Base-by-base conservation (phyloP, 139 green algal species). In the Chlorella sorokiniana region DNA sequence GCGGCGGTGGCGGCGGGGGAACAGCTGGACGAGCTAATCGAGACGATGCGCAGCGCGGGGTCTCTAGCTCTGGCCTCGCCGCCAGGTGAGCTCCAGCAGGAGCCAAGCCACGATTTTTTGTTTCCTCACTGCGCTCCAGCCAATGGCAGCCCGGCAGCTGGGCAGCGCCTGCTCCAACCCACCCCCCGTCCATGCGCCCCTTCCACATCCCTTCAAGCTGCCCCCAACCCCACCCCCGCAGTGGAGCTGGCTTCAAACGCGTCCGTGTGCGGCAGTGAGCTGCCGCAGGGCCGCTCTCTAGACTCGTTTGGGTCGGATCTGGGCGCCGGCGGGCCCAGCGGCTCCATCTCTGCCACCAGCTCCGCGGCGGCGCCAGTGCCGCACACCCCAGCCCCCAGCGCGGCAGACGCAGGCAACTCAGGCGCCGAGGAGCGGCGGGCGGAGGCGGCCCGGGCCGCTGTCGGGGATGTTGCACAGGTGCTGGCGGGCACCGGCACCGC, bases 1-100 rank as follows among this genome's bases (percentile, higher is more conserved):
- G 73, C 73, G 0, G 73, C 73, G 7, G 73, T 79, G 37, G 40
- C 63, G 35, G 73, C 37, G 33, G 69, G 69, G 16, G 42, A 63
- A 11, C 29, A 14, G 16, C 38, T 72, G 37, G 65, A 72, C 51
- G 65, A 44, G 20, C 35, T 72, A 27, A 4, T 72, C 7, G 56
- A 31, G 16, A 56, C 48, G 14, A 56, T 56, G 48, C 11, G 48
- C 14, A 56, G 48, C 48, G 48, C n/a, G n/a, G n/a, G n/a, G n/a
- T n/a, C n/a, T n/a, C n/a, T n/a, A n/a, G 48, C 48, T 25, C 48
- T 16, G 11, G 14, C 48, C 11, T 56, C 14, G 14, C 11, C 48
- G 14, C 16, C 48, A 56, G 14, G 48, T 16, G 11, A 16, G 48
- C 48, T 16, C 48, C 48, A 56, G 48, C 56, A 65, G 56, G 56